These are phyloP conservation scores for Penicillium maclennaniae DNA, from an alignment of 495 filamentous ascomycete species.

Conservation along the genomic window DNA sequence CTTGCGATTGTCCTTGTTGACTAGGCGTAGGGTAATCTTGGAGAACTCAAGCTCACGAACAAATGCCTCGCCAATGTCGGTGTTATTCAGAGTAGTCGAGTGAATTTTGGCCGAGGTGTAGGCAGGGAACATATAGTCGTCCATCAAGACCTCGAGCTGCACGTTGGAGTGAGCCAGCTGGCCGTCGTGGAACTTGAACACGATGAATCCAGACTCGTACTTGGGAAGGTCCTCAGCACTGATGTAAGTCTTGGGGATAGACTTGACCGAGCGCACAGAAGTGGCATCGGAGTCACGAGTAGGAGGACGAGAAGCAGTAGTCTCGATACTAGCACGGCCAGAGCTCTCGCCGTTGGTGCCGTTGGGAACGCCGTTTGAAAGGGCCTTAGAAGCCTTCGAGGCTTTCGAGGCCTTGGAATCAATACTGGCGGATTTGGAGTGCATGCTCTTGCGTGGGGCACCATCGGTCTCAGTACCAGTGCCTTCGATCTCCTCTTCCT, in stretches of 20 bases:
- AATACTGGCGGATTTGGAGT: conserved; percentile 24
- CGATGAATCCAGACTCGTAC: conserved; percentile 85
- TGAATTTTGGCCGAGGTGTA: conserved; percentile 75
- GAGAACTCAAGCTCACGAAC: conserved; percentile 96
- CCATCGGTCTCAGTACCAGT: conserved; percentile 14
- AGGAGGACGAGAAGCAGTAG: conserved; percentile 24
- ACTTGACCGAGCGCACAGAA: conserved; percentile 42
- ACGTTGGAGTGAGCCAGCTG: conserved; percentile 71
- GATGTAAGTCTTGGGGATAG: conserved; percentile 71
- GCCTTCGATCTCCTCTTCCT: conserved; percentile 41
- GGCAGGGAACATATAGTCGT: conserved; percentile 89
- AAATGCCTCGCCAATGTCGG: conserved; percentile 92
- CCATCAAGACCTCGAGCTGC: conserved; percentile 84
- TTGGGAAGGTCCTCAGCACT: conserved; percentile 72
- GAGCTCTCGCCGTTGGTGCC: conserved; percentile 32
- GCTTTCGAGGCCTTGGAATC: conserved; percentile 35
- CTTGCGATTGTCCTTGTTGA: conserved; percentile 69
- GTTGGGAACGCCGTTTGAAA: conserved; percentile 22
- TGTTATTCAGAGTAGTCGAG: conserved; percentile 61
- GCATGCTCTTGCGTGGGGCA: conserved; percentile 35
- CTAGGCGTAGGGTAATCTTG: conserved; percentile 79
- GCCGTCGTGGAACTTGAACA: conserved; percentile 90
- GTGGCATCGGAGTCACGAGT: conserved; percentile 35
- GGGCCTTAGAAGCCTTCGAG: conserved; percentile 21
- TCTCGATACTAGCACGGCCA: conserved; percentile 37